These are phyloP conservation scores for Rhizopogon vinicolor DNA, from an alignment of 768 basidiomycete genomes.

Conservation along the genomic window DNA sequence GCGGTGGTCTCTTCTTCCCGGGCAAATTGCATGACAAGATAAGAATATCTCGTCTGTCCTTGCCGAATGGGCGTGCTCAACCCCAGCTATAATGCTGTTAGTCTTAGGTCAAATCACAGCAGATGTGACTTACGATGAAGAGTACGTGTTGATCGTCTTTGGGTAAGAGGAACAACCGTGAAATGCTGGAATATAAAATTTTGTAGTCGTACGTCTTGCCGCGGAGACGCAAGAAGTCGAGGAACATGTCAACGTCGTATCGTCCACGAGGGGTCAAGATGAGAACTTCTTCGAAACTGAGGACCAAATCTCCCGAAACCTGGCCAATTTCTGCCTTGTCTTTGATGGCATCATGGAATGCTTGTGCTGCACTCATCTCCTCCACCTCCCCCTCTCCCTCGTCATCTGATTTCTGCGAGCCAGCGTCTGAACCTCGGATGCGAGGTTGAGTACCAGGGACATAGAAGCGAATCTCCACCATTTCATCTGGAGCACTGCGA, in stretches of 20 bases:
- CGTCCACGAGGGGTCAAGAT: constrained; percentile 95
- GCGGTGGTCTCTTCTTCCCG: constrained; percentile 96
- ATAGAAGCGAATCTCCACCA: constrained; percentile 95
- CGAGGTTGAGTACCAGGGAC: constrained; percentile 78
- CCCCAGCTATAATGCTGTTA: constrained; percentile 57
- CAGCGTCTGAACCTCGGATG: constrained; percentile 63
- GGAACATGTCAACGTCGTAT: constrained; percentile 98
- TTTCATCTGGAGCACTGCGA: constrained; percentile 61
- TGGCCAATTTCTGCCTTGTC: constrained; percentile 94
- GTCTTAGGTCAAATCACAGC: background rate
- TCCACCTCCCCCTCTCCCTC: constrained; percentile 60
- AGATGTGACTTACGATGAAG: constrained; percentile 70
- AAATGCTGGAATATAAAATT: constrained; percentile 85
- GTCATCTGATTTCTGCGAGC: constrained; percentile 67
- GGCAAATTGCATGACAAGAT: constrained; percentile 97
- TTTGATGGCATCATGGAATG: constrained; percentile 94
- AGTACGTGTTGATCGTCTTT: constrained; percentile 96
- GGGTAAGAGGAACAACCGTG: constrained; percentile 86
- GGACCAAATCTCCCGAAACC: constrained; percentile 84
- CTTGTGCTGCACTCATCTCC: constrained; percentile 89
- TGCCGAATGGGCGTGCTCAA: constrained; percentile 93
- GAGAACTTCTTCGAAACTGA: constrained; percentile 93
- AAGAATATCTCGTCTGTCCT: constrained; percentile 97
- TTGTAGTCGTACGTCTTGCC: constrained; percentile 99
- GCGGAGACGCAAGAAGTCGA: constrained; percentile 88